Evolutionary conservation across 2,329 filamentous ascomycete genomes (phyloP).

Genomic region (Colletotrichum lentis): DNA sequence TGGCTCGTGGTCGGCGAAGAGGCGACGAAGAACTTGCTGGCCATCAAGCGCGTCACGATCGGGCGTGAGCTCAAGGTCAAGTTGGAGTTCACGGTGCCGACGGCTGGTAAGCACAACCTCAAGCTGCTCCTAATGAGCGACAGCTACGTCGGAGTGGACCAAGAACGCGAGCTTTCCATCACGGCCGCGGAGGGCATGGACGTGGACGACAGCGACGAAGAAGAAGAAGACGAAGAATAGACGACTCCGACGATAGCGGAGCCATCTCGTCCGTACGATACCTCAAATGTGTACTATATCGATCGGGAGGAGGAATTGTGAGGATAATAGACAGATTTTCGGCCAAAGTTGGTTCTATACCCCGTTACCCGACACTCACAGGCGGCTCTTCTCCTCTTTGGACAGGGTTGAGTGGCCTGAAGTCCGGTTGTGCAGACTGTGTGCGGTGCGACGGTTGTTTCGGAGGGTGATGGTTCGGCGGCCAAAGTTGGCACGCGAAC

Average conservation of each 20-base stretch:
- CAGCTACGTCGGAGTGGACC: slow-evolving; percentile 95
- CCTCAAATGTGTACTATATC: slow-evolving; percentile 36
- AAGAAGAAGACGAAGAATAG: slow-evolving; percentile 70
- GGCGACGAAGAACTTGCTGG: slow-evolving; percentile 83
- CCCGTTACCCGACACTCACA: not conserved
- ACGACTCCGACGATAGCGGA: slow-evolving; percentile 16
- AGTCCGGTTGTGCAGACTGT: slow-evolving; percentile 45
- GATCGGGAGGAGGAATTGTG: slow-evolving; percentile 30
- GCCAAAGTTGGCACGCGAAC: slow-evolving; percentile 25
- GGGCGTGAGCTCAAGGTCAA: slow-evolving; percentile 78
- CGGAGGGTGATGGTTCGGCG: slow-evolving; percentile 37
- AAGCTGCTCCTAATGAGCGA: slow-evolving; percentile 97
- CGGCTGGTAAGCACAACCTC: slow-evolving; percentile 82
- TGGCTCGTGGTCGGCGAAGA: slow-evolving; percentile 97
- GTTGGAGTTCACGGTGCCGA: slow-evolving; percentile 88
- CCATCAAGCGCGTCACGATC: slow-evolving; percentile 94
- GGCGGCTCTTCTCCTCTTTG: slow-evolving; percentile 40
- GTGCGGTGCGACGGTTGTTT: slow-evolving; percentile 44
- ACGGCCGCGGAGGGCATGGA: slow-evolving; percentile 93
- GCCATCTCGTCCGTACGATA: slow-evolving; percentile 26
- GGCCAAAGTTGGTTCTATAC: slow-evolving; percentile 21
- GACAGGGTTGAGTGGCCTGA: slow-evolving; percentile 44
- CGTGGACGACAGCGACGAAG: slow-evolving; percentile 87
- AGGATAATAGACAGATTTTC: slow-evolving; percentile 32
- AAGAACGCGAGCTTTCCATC: slow-evolving; percentile 88